Percentiles rank a stretch among this genome's conserved stretches.
phyloP scores from a whole-genome alignment of 176 grass and related monocot genomes.

The Saccharum officinarum region DNA sequence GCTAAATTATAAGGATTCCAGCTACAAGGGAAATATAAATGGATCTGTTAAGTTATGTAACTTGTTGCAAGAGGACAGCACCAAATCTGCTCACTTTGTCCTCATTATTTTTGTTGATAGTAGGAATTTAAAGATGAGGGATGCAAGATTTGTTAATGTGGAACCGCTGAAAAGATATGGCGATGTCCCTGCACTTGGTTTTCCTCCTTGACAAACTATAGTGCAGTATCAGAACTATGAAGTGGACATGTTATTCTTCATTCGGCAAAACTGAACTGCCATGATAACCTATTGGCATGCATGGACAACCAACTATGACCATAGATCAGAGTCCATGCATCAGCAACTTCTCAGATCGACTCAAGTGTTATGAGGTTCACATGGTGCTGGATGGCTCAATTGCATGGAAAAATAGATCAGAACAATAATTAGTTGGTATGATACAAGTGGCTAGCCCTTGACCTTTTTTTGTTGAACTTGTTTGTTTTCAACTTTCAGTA shows the following conservation, averaged over 20 bases:
- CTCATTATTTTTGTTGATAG: constrained; percentile 49
- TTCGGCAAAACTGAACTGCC: constrained; percentile 10
- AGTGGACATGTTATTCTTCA: constrained; percentile 5
- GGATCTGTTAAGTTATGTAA: constrained; percentile 25
- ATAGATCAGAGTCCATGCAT: constrained; percentile 10
- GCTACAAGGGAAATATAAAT: constrained; percentile 24
- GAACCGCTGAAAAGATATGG: constrained; percentile 30
- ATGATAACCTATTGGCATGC: constrained; percentile 24
- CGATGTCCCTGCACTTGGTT: constrained; percentile 10
- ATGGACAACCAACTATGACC: neutral
- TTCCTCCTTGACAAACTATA: constrained; percentile 47
- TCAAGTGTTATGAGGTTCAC: constrained; percentile 10
- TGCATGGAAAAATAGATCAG: constrained; percentile 27
- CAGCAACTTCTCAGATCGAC: neutral
- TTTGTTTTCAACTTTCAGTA: constrained; percentile 2
- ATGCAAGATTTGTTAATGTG: constrained; percentile 36
- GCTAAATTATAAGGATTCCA: constrained; percentile 13
- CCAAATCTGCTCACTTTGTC: constrained; percentile 36
- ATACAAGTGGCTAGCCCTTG: neutral
- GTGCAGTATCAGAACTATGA: constrained; percentile 1
- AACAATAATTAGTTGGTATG: constrained; percentile 17
- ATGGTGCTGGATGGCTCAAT: constrained; percentile 17
- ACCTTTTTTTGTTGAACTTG: neutral
- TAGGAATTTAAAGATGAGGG: constrained; percentile 31
- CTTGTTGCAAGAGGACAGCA: constrained; percentile 22